A percentile compares a stretch with the other conserved stretches of the same genome.
Evolutionary conservation across 176 grass and related monocot genomes (phyloP).

Genomic region (Themeda triandra): DNA sequence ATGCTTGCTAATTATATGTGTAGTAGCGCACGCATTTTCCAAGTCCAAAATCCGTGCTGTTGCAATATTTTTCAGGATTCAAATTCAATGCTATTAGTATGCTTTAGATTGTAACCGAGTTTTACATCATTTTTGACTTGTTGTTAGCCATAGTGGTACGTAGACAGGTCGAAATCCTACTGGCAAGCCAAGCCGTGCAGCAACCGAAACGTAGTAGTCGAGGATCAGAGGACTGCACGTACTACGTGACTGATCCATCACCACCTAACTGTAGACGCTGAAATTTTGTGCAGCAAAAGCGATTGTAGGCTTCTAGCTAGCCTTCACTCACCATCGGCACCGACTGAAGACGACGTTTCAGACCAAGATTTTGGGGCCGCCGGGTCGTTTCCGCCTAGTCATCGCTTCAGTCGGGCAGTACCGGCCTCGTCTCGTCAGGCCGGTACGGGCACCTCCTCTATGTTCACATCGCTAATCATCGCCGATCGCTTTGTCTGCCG

Average conservation of each 20-base stretch:
- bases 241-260: background rate
- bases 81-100: background rate
- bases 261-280: background rate
- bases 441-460: background rate
- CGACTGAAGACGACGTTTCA: constrained; percentile 11
- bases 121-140: background rate
- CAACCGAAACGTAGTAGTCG: background rate
- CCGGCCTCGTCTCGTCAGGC: background rate
- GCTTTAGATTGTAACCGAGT: background rate
- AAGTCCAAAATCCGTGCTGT: background rate
- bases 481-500: background rate
- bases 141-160: background rate
- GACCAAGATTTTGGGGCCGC: constrained; percentile 13
- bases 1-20: background rate
- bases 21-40: too few relatives aligned
- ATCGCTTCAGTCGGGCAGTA: too few relatives aligned
- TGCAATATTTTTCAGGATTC: background rate
- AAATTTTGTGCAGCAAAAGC: constrained; percentile 14
- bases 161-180: background rate
- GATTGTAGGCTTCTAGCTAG: background rate
- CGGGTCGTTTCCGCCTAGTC: background rate
- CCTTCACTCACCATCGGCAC: background rate
- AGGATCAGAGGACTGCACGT: background rate
- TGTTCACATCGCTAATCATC: background rate
- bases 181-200: background rate